Evolutionary conservation across 2,329 filamentous ascomycete genomes (phyloP).

Genomic region (Penicillium olsonii): DNA sequence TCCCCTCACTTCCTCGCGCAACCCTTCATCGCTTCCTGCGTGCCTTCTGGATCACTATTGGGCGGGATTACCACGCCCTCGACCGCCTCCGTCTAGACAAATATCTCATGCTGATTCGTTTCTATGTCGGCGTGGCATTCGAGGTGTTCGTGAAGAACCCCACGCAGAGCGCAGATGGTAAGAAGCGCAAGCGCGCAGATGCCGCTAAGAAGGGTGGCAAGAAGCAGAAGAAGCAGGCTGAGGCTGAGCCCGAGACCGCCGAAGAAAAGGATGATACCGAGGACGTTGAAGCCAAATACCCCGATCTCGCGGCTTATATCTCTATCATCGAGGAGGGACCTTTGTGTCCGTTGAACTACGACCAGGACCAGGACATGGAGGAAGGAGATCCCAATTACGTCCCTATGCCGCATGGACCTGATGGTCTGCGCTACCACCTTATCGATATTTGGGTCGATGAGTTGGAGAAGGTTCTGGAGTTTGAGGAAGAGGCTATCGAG

Average conservation of each 20-base stretch:
- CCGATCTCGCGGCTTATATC: constrained; percentile 40
- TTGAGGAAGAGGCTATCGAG: constrained; percentile 39
- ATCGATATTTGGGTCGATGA: constrained; percentile 93
- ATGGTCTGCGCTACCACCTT: constrained; percentile 82
- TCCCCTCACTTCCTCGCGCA: constrained; percentile 58
- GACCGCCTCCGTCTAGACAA: constrained; percentile 86
- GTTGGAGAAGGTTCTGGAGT: constrained; percentile 68
- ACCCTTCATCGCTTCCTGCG: constrained; percentile 53
- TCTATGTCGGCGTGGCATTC: constrained; percentile 74
- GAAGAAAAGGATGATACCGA: constrained; percentile 21
- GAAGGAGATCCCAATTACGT: constrained; percentile 31
- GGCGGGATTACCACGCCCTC: constrained; percentile 68
- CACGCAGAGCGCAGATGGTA: constrained; percentile 19
- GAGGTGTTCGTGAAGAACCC: constrained; percentile 39
- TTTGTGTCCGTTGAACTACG: constrained; percentile 42
- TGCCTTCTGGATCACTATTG: constrained; percentile 72
- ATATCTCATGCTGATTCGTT: constrained; percentile 80
- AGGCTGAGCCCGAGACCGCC: constrained; percentile 20
- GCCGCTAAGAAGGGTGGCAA: constrained; percentile 24
- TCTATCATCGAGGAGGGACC: constrained; percentile 44
- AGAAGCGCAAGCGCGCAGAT: constrained; percentile 36
- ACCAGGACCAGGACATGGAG: constrained; percentile 32
- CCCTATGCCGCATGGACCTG: constrained; percentile 63
- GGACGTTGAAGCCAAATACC: constrained; percentile 27
- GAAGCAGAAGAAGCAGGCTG: constrained; percentile 32